These are phyloP conservation scores for Cordia subcordata DNA, from an alignment of 257 asterid genomes.

Conservation along the genomic window DNA sequence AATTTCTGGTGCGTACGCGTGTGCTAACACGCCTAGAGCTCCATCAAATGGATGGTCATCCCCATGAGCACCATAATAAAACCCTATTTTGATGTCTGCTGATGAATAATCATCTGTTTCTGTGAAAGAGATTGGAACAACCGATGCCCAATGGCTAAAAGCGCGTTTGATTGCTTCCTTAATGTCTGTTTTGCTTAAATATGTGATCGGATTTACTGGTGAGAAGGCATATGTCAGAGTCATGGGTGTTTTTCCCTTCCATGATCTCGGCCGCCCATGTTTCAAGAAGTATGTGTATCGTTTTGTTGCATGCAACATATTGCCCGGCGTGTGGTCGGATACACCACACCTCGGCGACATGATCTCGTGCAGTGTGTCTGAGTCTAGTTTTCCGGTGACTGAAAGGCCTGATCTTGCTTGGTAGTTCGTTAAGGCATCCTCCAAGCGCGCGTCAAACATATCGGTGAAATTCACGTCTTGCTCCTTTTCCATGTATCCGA, in stretches of 20 bases:
- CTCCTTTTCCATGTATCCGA: slow-evolving; percentile 48
- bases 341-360: slow-evolving; percentile 73
- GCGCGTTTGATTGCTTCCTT: slow-evolving; percentile 44
- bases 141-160: slow-evolving; percentile 66
- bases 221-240: slow-evolving; percentile 65
- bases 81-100: slow-evolving; percentile 75
- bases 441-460: slow-evolving; percentile 43
- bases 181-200: slow-evolving; percentile 26
- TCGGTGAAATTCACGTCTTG: slow-evolving; percentile 24
- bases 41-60: slow-evolving; percentile 89
- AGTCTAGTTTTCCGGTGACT: slow-evolving; percentile 42
- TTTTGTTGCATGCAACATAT: slow-evolving; percentile 10
- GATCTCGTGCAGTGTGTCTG: slow-evolving; percentile 31
- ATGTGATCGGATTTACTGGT: slow-evolving; percentile 21
- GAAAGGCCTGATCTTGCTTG: slow-evolving; percentile 48
- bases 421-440: slow-evolving; percentile 43
- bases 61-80: slow-evolving; percentile 71
- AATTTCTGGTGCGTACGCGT: slow-evolving; percentile 79
- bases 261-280: slow-evolving; percentile 58
- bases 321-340: slow-evolving; percentile 31
- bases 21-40: slow-evolving; percentile 72
- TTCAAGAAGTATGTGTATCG: slow-evolving; percentile 52
- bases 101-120: slow-evolving; percentile 50
- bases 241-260: slow-evolving; percentile 56
- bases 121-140: slow-evolving; percentile 49